Conservation (phyloP, 495 filamentous ascomycete species). For the Astrothelium macrocarpum region DNA sequence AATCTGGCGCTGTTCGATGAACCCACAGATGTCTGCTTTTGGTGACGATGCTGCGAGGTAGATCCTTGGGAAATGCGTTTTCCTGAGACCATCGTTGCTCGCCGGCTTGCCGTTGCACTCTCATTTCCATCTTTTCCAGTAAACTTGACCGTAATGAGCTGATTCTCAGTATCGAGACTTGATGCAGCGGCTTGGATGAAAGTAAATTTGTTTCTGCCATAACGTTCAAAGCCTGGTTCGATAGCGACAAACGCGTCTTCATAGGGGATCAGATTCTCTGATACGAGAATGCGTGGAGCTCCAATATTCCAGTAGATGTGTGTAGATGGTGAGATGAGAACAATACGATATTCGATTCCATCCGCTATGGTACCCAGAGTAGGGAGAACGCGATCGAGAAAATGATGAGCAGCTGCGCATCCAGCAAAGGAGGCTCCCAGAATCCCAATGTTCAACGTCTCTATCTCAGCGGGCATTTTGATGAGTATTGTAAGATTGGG, state of each 20-base stretch:
- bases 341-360: constrained; percentile 37
- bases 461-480: background rate
- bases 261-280: constrained; percentile 32
- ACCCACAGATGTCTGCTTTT: background rate
- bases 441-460: constrained; percentile 43
- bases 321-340: constrained; percentile 47
- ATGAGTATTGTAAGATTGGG: background rate
- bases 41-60: constrained; percentile 9
- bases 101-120: constrained; percentile 36
- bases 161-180: constrained; percentile 34
- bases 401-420: constrained; percentile 47
- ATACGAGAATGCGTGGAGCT: constrained; percentile 37
- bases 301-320: constrained; percentile 46
- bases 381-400: constrained; percentile 41
- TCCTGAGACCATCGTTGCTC: constrained; percentile 13
- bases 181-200: constrained; percentile 47
- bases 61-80: background rate
- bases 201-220: constrained; percentile 41
- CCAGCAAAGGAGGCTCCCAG: constrained; percentile 56
- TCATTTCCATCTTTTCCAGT: constrained; percentile 43
- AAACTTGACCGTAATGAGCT: constrained; percentile 27
- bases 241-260: constrained; percentile 43
- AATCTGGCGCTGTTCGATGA: background rate
- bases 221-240: constrained; percentile 41
- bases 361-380: constrained; percentile 25